phyloP scores from a whole-genome alignment of 2,329 filamentous ascomycete genomes.

The Pestalotiopsis sp. region DNA sequence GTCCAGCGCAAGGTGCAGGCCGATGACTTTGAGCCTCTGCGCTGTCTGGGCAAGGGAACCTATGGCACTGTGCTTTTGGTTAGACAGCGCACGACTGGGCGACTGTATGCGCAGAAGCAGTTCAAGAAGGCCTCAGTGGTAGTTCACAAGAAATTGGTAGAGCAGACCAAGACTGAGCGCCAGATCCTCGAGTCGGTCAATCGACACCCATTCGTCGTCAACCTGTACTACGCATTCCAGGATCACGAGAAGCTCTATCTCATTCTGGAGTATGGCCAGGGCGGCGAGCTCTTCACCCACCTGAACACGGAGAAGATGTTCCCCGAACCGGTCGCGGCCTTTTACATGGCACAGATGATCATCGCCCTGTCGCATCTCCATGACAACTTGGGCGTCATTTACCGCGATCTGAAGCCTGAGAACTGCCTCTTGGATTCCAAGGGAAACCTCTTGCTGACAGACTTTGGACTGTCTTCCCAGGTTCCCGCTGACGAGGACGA shows the following conservation, averaged over 20 bases:
- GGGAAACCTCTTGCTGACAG: constrained; percentile 90
- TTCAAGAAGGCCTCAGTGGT: constrained; percentile 96
- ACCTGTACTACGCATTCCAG: constrained; percentile 97
- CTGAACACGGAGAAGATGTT: constrained; percentile 95
- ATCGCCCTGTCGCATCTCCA: constrained; percentile 93
- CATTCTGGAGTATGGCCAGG: constrained; percentile 96
- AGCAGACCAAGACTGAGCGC: constrained; percentile 97
- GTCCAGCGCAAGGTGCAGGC: constrained; percentile 81
- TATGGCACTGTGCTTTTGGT: constrained; percentile 95
- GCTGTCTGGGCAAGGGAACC: constrained; percentile 93
- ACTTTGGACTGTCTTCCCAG: constrained; percentile 92
- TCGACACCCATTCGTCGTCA: constrained; percentile 95
- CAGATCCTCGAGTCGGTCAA: constrained; percentile 95
- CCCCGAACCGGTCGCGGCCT: constrained; percentile 82
- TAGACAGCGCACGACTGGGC: constrained; percentile 83
- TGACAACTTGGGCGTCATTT: constrained; percentile 88
- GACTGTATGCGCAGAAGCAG: constrained; percentile 96
- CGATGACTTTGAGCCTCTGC: constrained; percentile 85
- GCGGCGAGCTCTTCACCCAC: constrained; percentile 96
- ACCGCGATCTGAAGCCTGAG: constrained; percentile 96
- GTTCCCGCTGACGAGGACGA: constrained; percentile 74
- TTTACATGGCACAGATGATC: constrained; percentile 99
- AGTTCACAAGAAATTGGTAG: constrained; percentile 92
- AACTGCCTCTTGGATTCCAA: constrained; percentile 93
- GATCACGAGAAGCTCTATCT: constrained; percentile 97